These are phyloP conservation scores for Trichophyton mentagrophytes DNA, from an alignment of 2,329 filamentous ascomycete genomes.

Conservation along the genomic window DNA sequence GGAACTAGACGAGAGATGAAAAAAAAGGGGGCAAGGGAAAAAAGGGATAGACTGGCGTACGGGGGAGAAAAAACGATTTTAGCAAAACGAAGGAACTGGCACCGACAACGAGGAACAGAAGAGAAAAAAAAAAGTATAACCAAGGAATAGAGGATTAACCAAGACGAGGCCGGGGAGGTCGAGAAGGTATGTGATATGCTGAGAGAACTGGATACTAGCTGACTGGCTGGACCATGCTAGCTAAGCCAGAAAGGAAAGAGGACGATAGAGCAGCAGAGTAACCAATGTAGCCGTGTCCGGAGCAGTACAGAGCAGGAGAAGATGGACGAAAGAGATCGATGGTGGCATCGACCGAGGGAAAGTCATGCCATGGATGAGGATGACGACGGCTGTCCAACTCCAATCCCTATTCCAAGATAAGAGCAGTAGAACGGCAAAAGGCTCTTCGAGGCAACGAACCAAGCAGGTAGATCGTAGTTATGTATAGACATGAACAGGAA, in stretches of 20 bases:
- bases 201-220: not conserved
- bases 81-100: not conserved
- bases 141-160: conserved; percentile 1
- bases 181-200: not conserved
- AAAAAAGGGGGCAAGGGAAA: conserved; percentile 5
- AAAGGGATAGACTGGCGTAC: conserved; percentile 8
- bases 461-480: not conserved
- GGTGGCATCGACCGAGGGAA: not conserved
- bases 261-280: not conserved
- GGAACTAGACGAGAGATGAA: not conserved
- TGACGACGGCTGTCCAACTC: not conserved
- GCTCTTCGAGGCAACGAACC: not conserved
- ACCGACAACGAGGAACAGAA: not conserved
- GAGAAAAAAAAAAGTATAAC: not conserved
- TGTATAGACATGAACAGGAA: not conserved
- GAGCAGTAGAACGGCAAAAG: not conserved
- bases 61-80: not conserved
- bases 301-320: not conserved
- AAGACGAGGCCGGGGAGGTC: not conserved
- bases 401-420: not conserved
- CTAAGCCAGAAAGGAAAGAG: not conserved
- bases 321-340: not conserved
- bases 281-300: not conserved
- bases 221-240: not conserved
- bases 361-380: not conserved